phyloP scores from a whole-genome alignment of 2,329 filamentous ascomycete genomes.

The Lasiodiplodia sp. region DNA sequence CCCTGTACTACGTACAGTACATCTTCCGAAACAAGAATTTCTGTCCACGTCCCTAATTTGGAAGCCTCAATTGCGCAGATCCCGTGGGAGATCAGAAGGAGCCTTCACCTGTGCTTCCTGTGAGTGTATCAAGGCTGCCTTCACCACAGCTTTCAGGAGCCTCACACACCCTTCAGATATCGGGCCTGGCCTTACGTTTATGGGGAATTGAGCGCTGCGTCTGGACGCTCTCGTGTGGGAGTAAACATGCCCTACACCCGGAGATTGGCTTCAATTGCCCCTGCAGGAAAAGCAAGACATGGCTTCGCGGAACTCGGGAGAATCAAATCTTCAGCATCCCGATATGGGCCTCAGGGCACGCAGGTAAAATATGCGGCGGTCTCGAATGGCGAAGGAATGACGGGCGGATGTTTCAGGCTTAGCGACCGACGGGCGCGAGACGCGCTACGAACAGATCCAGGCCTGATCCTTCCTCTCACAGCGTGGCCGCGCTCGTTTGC shows the following conservation, averaged over 20 bases:
- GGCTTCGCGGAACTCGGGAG: neutral
- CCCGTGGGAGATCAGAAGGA: neutral
- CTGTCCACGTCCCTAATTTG: neutral
- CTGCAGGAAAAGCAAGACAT: neutral
- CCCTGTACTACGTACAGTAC: neutral
- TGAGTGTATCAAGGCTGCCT: neutral
- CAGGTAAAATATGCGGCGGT: neutral
- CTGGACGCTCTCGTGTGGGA: neutral
- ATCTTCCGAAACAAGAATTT: neutral
- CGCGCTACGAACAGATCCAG: neutral
- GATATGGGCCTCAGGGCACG: neutral
- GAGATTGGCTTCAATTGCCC: neutral
- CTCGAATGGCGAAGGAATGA: conserved; percentile 5
- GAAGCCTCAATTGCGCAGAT: neutral
- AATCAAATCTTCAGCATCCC: neutral
- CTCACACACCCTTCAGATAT: neutral
- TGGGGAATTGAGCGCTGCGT: neutral
- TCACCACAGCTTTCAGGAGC: neutral
- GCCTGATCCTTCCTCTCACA: neutral
- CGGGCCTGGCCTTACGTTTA: neutral
- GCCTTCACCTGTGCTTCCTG: neutral
- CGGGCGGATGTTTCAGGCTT: conserved; percentile 16
- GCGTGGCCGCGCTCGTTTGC: neutral
- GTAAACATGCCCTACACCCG: neutral
- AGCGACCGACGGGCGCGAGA: conserved; percentile 12